Evolutionary conservation across 2,329 filamentous ascomycete genomes (phyloP).

Genomic region (Cytospora paraplurivora): DNA sequence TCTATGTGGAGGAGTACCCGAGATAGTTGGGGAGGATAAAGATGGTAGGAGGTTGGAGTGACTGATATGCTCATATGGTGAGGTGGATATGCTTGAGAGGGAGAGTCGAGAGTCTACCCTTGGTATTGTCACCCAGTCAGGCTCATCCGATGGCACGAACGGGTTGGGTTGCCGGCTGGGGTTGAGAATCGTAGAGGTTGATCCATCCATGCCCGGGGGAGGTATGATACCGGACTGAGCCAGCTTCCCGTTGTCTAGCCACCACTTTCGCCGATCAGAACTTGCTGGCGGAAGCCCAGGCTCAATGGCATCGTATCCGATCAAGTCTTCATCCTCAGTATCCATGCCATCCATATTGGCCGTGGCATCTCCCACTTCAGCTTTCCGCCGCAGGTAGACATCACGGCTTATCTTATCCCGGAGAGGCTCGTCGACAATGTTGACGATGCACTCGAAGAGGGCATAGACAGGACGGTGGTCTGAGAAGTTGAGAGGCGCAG

Average conservation of each 20-base stretch:
- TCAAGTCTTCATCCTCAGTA: conserved; percentile 76
- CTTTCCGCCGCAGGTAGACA: conserved; percentile 71
- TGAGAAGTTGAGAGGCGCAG: conserved; percentile 82
- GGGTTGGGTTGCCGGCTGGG: conserved; percentile 78
- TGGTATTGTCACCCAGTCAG: conserved; percentile 78
- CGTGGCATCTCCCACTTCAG: conserved; percentile 65
- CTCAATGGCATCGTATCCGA: conserved; percentile 81
- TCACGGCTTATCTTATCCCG: conserved; percentile 73
- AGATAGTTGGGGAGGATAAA: conserved; percentile 46
- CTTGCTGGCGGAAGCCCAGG: conserved; percentile 72
- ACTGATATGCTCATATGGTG: conserved; percentile 60
- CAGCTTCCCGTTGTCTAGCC: conserved; percentile 70
- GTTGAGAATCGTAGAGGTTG: conserved; percentile 66
- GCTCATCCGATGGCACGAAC: conserved; percentile 71
- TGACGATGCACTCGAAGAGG: conserved; percentile 81
- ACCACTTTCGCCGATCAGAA: conserved; percentile 71
- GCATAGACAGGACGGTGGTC: conserved; percentile 97
- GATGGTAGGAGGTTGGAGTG: conserved; percentile 51
- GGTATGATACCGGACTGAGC: conserved; percentile 73
- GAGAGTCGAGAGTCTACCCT: conserved; percentile 56
- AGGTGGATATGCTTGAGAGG: conserved; percentile 60
- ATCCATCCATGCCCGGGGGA: conserved; percentile 53
- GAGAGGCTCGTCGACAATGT: conserved; percentile 72
- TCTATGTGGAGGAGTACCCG: conserved; percentile 47
- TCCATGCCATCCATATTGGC: conserved; percentile 58